These are phyloP conservation scores for Suhomyces wounanorum DNA, from an alignment of 1,139 yeast genomes.

Conservation along the genomic window DNA sequence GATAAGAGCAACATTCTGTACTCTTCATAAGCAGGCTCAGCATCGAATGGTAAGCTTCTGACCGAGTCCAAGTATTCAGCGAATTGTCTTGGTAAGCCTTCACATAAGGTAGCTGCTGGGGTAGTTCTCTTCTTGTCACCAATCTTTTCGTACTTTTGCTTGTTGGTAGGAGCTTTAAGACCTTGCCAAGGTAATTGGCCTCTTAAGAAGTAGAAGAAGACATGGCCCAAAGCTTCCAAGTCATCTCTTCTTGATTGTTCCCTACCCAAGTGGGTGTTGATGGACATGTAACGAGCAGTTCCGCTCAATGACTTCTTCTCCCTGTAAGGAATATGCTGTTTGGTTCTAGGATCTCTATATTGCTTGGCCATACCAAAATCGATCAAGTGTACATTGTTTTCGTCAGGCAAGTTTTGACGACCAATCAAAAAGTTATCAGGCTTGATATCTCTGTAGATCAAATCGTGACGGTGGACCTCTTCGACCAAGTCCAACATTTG, in stretches of 20 bases:
- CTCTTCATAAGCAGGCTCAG: constrained; percentile 91
- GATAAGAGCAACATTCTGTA: constrained; percentile 74
- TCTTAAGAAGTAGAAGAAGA: constrained; percentile 86
- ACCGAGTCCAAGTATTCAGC: constrained; percentile 85
- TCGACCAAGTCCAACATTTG: constrained; percentile 90
- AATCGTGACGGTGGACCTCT: constrained; percentile 84
- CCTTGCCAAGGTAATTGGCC: constrained; percentile 99
- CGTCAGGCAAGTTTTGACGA: constrained; percentile 57
- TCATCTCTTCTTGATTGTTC: constrained; percentile 97
- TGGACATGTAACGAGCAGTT: constrained; percentile 96
- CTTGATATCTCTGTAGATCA: constrained; percentile 91
- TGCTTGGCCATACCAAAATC: constrained; percentile 99
- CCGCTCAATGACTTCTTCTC: constrained; percentile 94
- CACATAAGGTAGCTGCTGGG: constrained; percentile 73
- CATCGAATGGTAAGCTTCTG: constrained; percentile 83
- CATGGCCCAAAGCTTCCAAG: constrained; percentile 93
- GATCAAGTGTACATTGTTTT: constrained; percentile 62
- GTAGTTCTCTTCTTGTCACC: constrained; percentile 93
- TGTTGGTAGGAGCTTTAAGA: constrained; percentile 95
- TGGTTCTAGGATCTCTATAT: constrained; percentile 91
- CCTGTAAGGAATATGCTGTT: constrained; percentile 94
- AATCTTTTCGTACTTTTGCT: constrained; percentile 93
- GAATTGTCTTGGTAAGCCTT: constrained; percentile 82
- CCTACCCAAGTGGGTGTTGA: constrained; percentile 94
- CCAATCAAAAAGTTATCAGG: constrained; percentile 95